Evolutionary conservation across 805 yeast genomes (phyloP), one percentile per base, ranked within the genome.

Genomic region (Schwanniomyces sp.): DNA sequence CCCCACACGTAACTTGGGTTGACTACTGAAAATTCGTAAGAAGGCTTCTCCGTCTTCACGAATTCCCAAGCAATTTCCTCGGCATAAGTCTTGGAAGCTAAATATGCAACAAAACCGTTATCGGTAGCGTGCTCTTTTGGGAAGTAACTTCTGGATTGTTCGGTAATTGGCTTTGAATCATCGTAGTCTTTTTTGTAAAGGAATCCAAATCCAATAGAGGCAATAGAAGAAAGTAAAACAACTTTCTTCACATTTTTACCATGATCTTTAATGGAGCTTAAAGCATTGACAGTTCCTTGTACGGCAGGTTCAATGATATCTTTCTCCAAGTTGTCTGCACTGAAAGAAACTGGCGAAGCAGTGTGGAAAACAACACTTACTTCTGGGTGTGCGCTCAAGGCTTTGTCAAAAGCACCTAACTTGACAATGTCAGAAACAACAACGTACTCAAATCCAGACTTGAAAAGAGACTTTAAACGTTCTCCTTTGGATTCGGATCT

Each of bases 11-110:
- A 54, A 39, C 47, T 49, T 4, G 64, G 62, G 43, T 57, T 57
- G 18, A 60, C 53, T 3, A 71, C 59, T 38, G 73, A 53, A 24
- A 78, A 46, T 12, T 60, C 59, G 56, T 75, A 77, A 27, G 58
- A 55, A 4, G 76, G 73, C 28, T 62, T 63, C 5, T 69, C 64
- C n/a, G 55, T 62, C 36, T 72, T 61, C 11, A 69, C 49, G 51
- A 80, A 81, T 1, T 79, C 72, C 80, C 86, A 79, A n/a, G 79
- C 80, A 2, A 82, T 78, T 52, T 67, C 55, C 63, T 84, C 87
- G 25, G 86, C 88, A 55, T 67, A 64, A 11, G 62, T 73, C 64
- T 82, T 83, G 29, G 86, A 73, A 34, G 73, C 73, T 27, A 43
- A 37, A 57, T 76, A 76, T 7, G 50, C 59, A 4, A 32, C 6